Evolutionary conservation across 495 filamentous ascomycete genomes (phyloP).

Genomic region (Coniosporium apollinis): DNA sequence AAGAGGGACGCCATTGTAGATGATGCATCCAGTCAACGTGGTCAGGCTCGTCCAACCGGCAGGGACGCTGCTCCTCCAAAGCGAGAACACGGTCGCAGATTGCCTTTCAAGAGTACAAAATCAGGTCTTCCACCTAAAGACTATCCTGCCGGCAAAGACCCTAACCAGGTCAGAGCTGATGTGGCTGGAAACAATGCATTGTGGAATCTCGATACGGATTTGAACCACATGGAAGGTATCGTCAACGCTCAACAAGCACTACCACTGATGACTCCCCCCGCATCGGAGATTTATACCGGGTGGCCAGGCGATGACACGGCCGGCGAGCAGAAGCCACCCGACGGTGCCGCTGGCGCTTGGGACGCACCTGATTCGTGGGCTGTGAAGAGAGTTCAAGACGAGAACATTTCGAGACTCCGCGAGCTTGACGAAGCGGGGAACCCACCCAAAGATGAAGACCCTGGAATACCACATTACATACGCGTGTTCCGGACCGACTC

Average conservation of each 20-base stretch:
- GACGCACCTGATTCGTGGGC: constrained; percentile 90
- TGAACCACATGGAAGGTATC: constrained; percentile 72
- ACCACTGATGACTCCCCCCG: constrained; percentile 42
- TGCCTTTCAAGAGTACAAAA: constrained; percentile 11
- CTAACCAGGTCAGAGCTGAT: constrained; percentile 6
- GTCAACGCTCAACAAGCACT: constrained; percentile 41
- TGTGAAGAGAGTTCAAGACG: constrained; percentile 52
- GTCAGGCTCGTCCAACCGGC: no score
- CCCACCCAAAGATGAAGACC: constrained; percentile 45
- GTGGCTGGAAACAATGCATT: constrained; percentile 18
- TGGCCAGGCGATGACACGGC: constrained; percentile 29
- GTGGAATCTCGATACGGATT: constrained; percentile 68
- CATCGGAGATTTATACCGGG: constrained; percentile 35
- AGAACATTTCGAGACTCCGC: constrained; percentile 37
- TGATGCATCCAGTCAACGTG: no score
- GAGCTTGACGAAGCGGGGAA: constrained; percentile 44
- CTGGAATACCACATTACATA: constrained; percentile 62
- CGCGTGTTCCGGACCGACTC: constrained; percentile 89
- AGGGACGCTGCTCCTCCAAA: constrained; percentile 1
- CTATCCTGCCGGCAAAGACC: no score
- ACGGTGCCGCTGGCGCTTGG: constrained; percentile 38
- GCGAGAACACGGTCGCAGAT: constrained; percentile 5
- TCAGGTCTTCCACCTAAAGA: no score
- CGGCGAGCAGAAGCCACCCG: constrained; percentile 17
- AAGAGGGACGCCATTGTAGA: no score